Evolutionary conservation across 345 rosid genomes (phyloP), one percentile per base, ranked within the genome.

Genomic region (Acer yangbiense): DNA sequence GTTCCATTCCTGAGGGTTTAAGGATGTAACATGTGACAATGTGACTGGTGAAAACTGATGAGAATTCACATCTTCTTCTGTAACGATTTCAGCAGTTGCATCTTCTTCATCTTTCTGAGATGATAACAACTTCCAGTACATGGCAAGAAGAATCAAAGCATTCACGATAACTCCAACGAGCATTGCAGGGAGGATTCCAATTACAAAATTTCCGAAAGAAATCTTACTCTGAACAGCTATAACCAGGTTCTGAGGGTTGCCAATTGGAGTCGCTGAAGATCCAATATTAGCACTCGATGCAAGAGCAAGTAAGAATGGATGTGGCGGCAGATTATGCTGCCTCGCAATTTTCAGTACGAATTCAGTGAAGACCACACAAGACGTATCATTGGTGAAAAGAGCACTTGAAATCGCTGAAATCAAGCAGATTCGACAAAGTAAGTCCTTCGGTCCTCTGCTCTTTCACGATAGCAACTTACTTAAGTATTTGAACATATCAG

Each of bases 231-330:
- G 89, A 66, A 95, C 86, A 1, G 97, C 97, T 14, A 93, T 92
- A 23, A 93, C 92, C 74, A 95, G 85, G 77, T 93, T 93, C 71
- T 95, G 98, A 4, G 97, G 98, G 62, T 95, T 95, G 35, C 99
- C 97, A 74, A 93, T 95, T 0, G 97, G 94, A 78, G 98, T 93
- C 2, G 92, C 93, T 0, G 99, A 80, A 4, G 98, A 95, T 1
- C 99, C 98, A 0, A 93, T 93, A 75, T 95, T 95, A 0, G 95
- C 94, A 79, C 98, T 90, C 0, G 97, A 88, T 61, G 98, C 99
- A 46, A 93, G 84, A 20, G 98, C 98, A 1, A 95, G 87, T 27
- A 95, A 44, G 46, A 92, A 93, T 0, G 99, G 95, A 20, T 90
- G 92, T 48, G 96, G 97, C 0, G 97, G 94, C 9, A 93, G 89